A percentile compares a stretch with the other conserved stretches of the same genome.
Evolutionary conservation across 352 stramenopile species (phyloP).

Genomic region (Pythium vanterpoolii): DNA sequence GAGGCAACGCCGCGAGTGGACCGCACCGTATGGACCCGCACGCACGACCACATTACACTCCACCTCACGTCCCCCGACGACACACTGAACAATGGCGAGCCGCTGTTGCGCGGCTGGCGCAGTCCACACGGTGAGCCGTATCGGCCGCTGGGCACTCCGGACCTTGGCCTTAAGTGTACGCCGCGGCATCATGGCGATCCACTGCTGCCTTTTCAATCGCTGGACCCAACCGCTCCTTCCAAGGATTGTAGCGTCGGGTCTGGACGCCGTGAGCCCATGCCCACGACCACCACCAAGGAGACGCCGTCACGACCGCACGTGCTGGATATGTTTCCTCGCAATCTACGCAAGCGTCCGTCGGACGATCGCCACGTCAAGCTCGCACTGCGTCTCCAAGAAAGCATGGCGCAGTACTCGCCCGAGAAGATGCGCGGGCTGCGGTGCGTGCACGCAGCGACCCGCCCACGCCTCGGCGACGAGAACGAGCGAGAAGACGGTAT

Average conservation of each 20-base stretch:
- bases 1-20: constrained; percentile 23
- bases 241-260: too few relatives aligned
- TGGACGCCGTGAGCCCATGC: too few relatives aligned
- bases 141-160: constrained; percentile 55
- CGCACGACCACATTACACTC: constrained; percentile 52
- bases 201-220: constrained; percentile 17
- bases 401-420: constrained; percentile 47
- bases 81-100: constrained; percentile 11
- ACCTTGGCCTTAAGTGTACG: constrained; percentile 66
- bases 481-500: too few relatives aligned
- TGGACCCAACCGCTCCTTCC: too few relatives aligned
- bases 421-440: constrained; percentile 33
- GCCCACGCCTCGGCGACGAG: not conserved
- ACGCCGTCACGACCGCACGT: not conserved
- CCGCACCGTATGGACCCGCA: constrained; percentile 49
- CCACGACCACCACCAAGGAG: constrained; percentile 4
- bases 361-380: constrained; percentile 57
- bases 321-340: constrained; percentile 35
- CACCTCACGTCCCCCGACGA: not conserved
- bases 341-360: constrained; percentile 31
- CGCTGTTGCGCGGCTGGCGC: constrained; percentile 42
- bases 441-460: constrained; percentile 7
- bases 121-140: constrained; percentile 73
- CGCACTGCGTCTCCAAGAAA: constrained; percentile 41
- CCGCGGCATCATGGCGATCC: constrained; percentile 38